A percentile compares a stretch with the other conserved stretches of the same genome.
These are phyloP conservation scores for Globisporangium canariense DNA, from an alignment of 352 stramenopile genomes.

Conservation along the genomic window DNA sequence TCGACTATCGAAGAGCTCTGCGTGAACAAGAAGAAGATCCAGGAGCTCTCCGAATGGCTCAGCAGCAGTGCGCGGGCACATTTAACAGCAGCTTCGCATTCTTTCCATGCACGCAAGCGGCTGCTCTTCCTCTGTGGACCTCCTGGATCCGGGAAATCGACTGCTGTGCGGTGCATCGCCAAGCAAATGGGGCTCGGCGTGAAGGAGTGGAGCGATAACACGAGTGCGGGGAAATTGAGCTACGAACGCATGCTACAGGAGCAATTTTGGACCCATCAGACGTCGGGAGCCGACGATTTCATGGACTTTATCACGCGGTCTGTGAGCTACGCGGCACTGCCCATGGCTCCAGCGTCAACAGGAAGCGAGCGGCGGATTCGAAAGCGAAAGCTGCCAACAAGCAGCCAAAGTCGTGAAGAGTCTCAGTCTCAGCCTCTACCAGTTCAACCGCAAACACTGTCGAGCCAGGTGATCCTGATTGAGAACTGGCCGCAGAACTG, in stretches of 20 bases:
- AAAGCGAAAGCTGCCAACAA: constrained; percentile 17
- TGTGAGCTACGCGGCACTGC: constrained; percentile 61
- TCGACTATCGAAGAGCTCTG: constrained; percentile 61
- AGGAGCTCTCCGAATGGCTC: constrained; percentile 71
- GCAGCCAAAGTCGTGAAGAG: constrained; percentile 4
- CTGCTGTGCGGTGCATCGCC: constrained; percentile 61
- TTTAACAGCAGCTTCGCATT: constrained; percentile 1
- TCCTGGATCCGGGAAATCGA: constrained; percentile 80
- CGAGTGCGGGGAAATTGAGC: constrained; percentile 39
- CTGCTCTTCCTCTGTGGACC: constrained; percentile 81
- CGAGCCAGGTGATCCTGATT: constrained; percentile 54
- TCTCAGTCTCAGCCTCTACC: neutral
- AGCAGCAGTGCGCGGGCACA: constrained; percentile 21
- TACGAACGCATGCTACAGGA: constrained; percentile 53
- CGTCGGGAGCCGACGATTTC: constrained; percentile 68
- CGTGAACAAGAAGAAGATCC: constrained; percentile 81
- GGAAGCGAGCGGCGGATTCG: constrained; percentile 6
- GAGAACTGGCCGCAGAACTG: constrained; percentile 72
- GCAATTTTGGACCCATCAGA: constrained; percentile 45
- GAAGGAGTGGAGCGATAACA: constrained; percentile 77
- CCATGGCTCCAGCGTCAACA: constrained; percentile 17
- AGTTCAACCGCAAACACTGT: neutral
- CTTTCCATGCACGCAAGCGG: constrained; percentile 32
- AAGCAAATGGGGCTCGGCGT: constrained; percentile 39
- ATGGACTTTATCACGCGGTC: constrained; percentile 74